Conservation (phyloP, 345 rosid species). For the Gossypium australe region DNA sequence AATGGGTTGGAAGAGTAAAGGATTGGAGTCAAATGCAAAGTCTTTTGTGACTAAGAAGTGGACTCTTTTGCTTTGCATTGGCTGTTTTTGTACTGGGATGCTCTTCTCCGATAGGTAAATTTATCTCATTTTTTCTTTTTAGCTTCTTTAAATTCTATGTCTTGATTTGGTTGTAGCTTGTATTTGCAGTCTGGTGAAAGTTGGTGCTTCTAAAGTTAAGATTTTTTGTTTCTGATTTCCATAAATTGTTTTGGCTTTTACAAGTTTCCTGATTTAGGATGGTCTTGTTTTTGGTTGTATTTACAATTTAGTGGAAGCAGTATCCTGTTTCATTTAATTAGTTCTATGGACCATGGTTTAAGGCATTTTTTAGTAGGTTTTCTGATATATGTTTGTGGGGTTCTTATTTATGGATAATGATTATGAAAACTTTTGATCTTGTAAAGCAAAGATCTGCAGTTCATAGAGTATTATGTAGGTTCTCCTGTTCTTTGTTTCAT, state of each 20-base stretch:
- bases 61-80: constrained; percentile 75
- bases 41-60: constrained; percentile 67
- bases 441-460: constrained; percentile 9
- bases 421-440: constrained; percentile 12
- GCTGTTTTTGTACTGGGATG: constrained; percentile 90
- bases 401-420: not conserved
- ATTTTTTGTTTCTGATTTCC: constrained; percentile 15
- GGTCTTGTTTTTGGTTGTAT: not conserved
- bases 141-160: not conserved
- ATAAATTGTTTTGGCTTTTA: not conserved
- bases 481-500: not conserved
- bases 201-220: not conserved
- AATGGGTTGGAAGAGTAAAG: constrained; percentile 66
- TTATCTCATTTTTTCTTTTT: not conserved
- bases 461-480: not conserved
- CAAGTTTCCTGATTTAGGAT: constrained; percentile 18
- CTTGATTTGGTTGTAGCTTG: constrained; percentile 5
- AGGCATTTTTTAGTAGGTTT: not conserved
- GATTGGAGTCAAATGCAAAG: constrained; percentile 41
- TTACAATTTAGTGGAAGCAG: not conserved
- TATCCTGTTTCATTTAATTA: not conserved
- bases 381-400: not conserved
- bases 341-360: not conserved
- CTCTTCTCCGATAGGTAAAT: constrained; percentile 72
- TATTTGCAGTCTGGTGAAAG: not conserved